Evolutionary conservation across 768 basidiomycete genomes (phyloP).

Genomic region (Cystofilobasidium bisporidii): DNA sequence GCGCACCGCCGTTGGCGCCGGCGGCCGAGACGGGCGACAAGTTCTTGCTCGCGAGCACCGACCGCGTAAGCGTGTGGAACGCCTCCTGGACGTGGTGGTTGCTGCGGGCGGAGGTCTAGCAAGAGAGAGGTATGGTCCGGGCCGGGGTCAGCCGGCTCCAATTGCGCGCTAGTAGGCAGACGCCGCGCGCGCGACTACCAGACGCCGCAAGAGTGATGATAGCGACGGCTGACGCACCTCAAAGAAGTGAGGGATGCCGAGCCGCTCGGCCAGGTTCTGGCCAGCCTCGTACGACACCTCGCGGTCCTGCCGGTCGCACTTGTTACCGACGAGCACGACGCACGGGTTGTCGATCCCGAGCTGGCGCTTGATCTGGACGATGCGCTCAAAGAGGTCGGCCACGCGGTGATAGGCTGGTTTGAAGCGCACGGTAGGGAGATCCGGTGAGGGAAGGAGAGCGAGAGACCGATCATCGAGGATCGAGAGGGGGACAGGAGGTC

Average conservation of each 20-base stretch:
- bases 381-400: conserved; percentile 46
- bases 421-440: too few relatives aligned
- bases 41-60: background rate
- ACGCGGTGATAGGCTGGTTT: conserved; percentile 31
- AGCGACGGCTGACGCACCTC: conserved; percentile 10
- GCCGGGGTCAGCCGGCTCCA: too few relatives aligned
- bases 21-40: background rate
- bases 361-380: conserved; percentile 20
- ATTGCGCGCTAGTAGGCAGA: too few relatives aligned
- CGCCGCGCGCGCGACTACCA: too few relatives aligned
- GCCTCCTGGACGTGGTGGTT: conserved; percentile 10
- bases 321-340: conserved; percentile 95
- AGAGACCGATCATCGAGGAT: conserved; percentile 14
- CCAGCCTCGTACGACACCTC: conserved; percentile 90
- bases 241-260: conserved; percentile 69
- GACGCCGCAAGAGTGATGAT: background rate
- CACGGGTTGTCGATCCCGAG: conserved; percentile 18
- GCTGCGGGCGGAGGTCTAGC: conserved; percentile 13
- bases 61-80: conserved; percentile 9
- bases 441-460: background rate
- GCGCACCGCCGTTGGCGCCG: background rate
- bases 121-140: too few relatives aligned
- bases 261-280: conserved; percentile 61
- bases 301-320: conserved; percentile 71
- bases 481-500: too few relatives aligned